Evolutionary conservation across 257 asterid species (phyloP).

Genomic region (Fraxinus excelsior): DNA sequence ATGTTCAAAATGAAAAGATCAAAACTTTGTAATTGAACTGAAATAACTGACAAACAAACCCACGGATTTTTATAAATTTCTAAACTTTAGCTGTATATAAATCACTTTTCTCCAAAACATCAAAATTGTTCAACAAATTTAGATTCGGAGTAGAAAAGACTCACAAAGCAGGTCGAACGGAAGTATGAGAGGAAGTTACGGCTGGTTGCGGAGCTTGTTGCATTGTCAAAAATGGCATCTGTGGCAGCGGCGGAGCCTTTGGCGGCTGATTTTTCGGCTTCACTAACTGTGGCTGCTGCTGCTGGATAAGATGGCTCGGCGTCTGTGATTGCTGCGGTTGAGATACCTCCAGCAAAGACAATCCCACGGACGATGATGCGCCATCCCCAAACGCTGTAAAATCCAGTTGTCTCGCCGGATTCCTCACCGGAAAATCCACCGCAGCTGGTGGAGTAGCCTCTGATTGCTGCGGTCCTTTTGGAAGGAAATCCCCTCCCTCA

Average conservation of each 20-base stretch:
- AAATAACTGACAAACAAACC: constrained; percentile 11
- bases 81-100: constrained; percentile 15
- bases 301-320: constrained; percentile 38
- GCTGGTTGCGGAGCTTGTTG: constrained; percentile 55
- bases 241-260: constrained; percentile 40
- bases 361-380: constrained; percentile 34
- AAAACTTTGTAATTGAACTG: neutral
- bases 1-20: constrained; percentile 12
- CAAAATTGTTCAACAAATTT: neutral
- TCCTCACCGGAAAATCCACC: constrained; percentile 69
- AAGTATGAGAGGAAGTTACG: constrained; percentile 48
- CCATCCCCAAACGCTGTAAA: constrained; percentile 60
- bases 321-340: constrained; percentile 36
- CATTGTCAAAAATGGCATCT: constrained; percentile 46
- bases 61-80: neutral
- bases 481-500: constrained; percentile 79
- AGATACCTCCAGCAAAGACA: constrained; percentile 30
- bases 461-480: constrained; percentile 47
- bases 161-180: constrained; percentile 64
- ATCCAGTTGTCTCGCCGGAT: constrained; percentile 98
- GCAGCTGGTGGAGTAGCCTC: constrained; percentile 53
- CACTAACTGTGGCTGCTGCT: constrained; percentile 31
- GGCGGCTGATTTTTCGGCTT: constrained; percentile 33
- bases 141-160: constrained; percentile 27
- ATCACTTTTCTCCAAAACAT: neutral